These are phyloP conservation scores for Kuraishia cidri DNA, from an alignment of 805 yeast genomes.

Conservation along the genomic window DNA sequence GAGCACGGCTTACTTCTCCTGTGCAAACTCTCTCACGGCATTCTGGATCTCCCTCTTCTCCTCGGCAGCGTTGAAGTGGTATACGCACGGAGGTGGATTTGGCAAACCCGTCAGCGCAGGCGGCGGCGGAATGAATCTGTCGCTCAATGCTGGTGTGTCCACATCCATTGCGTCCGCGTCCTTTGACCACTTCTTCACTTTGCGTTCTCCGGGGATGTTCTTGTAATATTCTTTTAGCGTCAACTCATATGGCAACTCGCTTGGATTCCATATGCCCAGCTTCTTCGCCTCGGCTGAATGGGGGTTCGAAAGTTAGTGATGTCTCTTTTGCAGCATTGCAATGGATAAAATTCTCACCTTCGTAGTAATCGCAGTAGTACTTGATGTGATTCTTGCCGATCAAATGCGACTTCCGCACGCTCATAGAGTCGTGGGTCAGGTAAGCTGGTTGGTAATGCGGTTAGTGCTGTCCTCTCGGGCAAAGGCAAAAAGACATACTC, in stretches of 20 bases:
- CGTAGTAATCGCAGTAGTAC: conserved; percentile 68
- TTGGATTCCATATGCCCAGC: conserved; percentile 8
- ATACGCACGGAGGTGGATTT: conserved; percentile 24
- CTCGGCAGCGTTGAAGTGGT: conserved; percentile 11
- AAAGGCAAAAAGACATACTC: conserved; percentile 8
- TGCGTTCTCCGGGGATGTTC: conserved; percentile 24
- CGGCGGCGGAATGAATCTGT: conserved; percentile 27
- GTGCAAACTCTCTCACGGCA: conserved; percentile 4
- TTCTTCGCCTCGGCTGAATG: conserved; percentile 11
- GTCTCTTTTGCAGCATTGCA: too few species aligned
- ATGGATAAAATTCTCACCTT: conserved; percentile 30
- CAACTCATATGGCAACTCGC: conserved; percentile 25
- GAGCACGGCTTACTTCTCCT: background rate
- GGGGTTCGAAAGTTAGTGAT: too few species aligned
- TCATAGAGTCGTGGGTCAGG: conserved; percentile 80
- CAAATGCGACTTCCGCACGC: conserved; percentile 76
- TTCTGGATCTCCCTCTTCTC: conserved; percentile 10
- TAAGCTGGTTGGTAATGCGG: conserved; percentile 30
- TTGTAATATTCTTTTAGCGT: conserved; percentile 23
- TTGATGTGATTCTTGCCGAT: conserved; percentile 70
- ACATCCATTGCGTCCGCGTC: conserved; percentile 5
- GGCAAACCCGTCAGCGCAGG: conserved; percentile 22
- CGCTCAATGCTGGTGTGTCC: conserved; percentile 3
- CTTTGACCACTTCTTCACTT: too few species aligned
- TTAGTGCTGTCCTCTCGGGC: background rate